Base-by-base conservation (phyloP, 2,329 filamentous ascomycete species). In the Pseudonectria buxi region DNA sequence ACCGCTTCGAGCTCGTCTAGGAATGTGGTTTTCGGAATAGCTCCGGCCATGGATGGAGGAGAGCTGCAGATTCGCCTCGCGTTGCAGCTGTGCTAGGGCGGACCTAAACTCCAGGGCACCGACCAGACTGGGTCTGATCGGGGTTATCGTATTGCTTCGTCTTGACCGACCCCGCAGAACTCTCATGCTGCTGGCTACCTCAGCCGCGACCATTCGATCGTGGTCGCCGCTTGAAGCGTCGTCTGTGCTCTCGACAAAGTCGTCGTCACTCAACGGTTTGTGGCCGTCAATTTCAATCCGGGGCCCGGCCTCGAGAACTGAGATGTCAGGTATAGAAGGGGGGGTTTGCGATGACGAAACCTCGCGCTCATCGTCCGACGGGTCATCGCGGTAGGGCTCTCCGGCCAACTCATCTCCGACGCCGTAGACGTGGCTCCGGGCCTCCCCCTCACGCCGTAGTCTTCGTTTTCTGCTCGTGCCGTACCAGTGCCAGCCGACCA, bases 91-190 rank as follows among this genome's bases (percentile, higher is more conserved):
- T n/a, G 86, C 83, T 30, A 98, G 67, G 3, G 95, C 83, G 3
- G 90, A 90, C 49, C 89, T 77, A 51, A 98, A 98, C 61, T 98
- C 92, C 38, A 98, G 69, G 7, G 86, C 92, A 28, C 92, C 92
- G 4, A 98, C 83, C 30, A 98, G 67, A 66, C 92, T 96, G 2
- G 92, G 90, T 28, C 92, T 76, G 43, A 98, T 95, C 0, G 88
- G 84, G 6, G 81, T 90, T 41, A 89, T 74, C 3, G 86, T 87
- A 45, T 81, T 82, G 46, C 83, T 78, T 44, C 79, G 74, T 29
- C 72, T 72, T 30, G 77, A 71, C 24, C 68, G 67, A 1, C 85
- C 78, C 14, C 87, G 77, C 46, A 79, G 80, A 18, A 96, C 72
- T 37, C 90, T 83, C 92, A 98, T 98, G 58, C 87, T 95, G 58